phyloP scores from a whole-genome alignment of 306 rosid genomes.

The Castanea crenata region DNA sequence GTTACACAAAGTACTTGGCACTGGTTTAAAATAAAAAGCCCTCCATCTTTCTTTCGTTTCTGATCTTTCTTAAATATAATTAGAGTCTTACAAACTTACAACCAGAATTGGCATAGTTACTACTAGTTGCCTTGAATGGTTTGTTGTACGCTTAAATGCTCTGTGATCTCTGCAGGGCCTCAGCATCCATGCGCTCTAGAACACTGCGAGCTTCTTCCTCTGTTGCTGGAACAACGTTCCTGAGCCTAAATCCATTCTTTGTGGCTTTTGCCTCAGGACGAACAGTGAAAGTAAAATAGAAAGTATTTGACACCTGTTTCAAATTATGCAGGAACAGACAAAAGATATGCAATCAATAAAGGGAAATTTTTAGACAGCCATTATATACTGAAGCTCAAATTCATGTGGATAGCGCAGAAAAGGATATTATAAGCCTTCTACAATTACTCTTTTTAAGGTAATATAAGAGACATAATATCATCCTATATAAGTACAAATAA shows the following conservation, averaged over 20 bases:
- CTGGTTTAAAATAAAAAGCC: no score
- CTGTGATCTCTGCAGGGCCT: constrained; percentile 34
- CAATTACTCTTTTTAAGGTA: background rate
- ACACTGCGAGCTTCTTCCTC: constrained; percentile 91
- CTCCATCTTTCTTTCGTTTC: background rate
- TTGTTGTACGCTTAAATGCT: constrained; percentile 1
- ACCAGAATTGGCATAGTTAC: background rate
- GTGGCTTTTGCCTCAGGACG: constrained; percentile 78
- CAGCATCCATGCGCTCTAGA: constrained; percentile 82
- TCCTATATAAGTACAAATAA: background rate
- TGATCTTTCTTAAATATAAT: background rate
- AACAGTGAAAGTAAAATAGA: constrained; percentile 82
- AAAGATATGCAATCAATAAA: background rate
- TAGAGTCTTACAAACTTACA: background rate
- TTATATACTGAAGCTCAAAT: background rate
- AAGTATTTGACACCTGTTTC: constrained; percentile 73
- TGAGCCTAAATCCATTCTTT: constrained; percentile 50
- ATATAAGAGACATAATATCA: background rate
- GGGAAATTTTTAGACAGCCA: background rate
- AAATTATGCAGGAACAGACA: background rate
- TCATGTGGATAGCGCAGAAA: background rate
- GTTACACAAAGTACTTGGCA: no score
- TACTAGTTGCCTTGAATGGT: constrained; percentile 15
- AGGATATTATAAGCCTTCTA: background rate
- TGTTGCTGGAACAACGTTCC: constrained; percentile 86